Percentiles rank a stretch among this genome's conserved stretches.
These are phyloP conservation scores for Actinidia polygama DNA, from an alignment of 179 eudicot species.

Conservation along the genomic window DNA sequence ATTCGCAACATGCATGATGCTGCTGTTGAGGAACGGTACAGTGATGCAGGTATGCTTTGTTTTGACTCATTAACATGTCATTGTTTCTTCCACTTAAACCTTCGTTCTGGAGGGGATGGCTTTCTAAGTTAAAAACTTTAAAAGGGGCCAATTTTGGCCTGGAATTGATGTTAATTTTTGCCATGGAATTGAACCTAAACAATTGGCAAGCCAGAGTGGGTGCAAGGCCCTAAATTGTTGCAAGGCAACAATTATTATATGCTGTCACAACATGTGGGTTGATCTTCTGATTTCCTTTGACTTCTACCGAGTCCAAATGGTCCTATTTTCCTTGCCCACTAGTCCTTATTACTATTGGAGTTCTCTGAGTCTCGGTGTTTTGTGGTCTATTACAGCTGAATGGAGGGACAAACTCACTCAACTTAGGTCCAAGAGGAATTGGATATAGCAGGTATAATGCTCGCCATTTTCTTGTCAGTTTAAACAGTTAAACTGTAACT, in stretches of 20 bases:
- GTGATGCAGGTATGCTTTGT: slow-evolving; percentile 66
- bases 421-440: slow-evolving; percentile 73
- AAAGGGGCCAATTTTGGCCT: not conserved
- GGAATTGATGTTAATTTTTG: not conserved
- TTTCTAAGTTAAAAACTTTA: too few species aligned
- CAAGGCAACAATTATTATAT: not conserved
- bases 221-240: not conserved
- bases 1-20: slow-evolving; percentile 80
- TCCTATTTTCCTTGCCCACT: not conserved
- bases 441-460: slow-evolving; percentile 58
- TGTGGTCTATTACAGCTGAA: slow-evolving; percentile 42
- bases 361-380: not conserved
- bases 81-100: too few species aligned
- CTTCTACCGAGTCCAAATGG: not conserved
- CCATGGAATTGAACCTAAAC: not conserved
- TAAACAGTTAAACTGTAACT: not conserved
- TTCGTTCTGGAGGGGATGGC: too few species aligned
- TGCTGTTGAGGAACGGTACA: slow-evolving; percentile 76
- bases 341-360: not conserved
- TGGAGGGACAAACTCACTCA: slow-evolving; percentile 81
- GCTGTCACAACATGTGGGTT: not conserved
- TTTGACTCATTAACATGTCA: not conserved
- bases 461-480: not conserved
- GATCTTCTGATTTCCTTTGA: not conserved
- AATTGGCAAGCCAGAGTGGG: not conserved